Evolutionary conservation across 1,139 yeast species (phyloP), one percentile per base, ranked within the genome.

Genomic region (Hyphopichia buzzinii): DNA sequence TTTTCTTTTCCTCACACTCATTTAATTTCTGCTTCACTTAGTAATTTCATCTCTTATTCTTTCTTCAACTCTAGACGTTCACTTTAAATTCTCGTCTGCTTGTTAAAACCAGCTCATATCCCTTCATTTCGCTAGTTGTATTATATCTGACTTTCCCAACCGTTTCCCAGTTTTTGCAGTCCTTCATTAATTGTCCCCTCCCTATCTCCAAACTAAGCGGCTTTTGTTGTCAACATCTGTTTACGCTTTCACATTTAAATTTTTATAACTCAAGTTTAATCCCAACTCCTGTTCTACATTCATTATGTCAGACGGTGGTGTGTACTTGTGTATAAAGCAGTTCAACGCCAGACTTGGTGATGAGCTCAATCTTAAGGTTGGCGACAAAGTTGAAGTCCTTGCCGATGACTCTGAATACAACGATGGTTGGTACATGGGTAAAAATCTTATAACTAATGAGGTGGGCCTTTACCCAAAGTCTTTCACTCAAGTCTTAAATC

Each of bases 371-470:
- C 70, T 92, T 45, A 73, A 71, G 34, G 79, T 84, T 17, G 97
- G 97, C 17, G 97, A 92, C 52, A 82, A 79, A 46, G 74, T 94
- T 38, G 94, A 89, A 57, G 89, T 92, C 12, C 74, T 94, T 19
- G 88, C 95, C 30, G 96, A 89, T 57, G 99, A 92, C 60, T 77
- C 82, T 43, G 97, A 87, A 52, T 92, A 85, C 59, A 85, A 87
- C 48, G 99, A 92, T 58, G 97, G 97, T n/a, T 92, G 99, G 99
- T 92, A 83, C 53, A 68, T 68, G 84, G 96, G 97, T 8, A 81
- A 82, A 44, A 89, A 90, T 49, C 57, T 86, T 37, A 55, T 74
- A 33, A 81, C 90, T 0, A 76, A 77, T 34, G 74, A 77, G 40
- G 89, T 86, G 8, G 98, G 98, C 0, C 67, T 92, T 31, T 92